A percentile compares a stretch with the other conserved stretches of the same genome.
phyloP scores from a whole-genome alignment of 306 rosid genomes.

The Sesbania bispinosa region DNA sequence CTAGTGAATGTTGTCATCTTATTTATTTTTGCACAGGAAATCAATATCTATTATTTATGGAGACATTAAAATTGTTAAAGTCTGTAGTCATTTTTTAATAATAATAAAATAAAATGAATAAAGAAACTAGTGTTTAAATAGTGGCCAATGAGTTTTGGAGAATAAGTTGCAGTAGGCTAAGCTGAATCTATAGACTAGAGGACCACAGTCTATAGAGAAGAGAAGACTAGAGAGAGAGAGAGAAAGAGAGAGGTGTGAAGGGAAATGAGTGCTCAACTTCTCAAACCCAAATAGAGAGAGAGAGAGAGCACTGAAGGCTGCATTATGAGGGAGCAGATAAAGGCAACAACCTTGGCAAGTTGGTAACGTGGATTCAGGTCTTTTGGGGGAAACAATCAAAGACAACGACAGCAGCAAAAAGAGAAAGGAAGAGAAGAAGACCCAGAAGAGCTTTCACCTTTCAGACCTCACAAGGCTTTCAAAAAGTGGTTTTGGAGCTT shows the following conservation, averaged over 20 bases:
- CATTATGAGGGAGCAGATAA: constrained; percentile 33
- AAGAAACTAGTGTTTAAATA: constrained; percentile 2
- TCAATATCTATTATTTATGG: background rate
- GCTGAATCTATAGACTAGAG: constrained; percentile 32
- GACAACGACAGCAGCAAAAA: constrained; percentile 35
- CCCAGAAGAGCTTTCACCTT: constrained; percentile 13
- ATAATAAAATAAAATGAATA: background rate
- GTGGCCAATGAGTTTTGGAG: constrained; percentile 28
- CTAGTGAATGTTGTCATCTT: too few relatives aligned
- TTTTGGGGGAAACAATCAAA: constrained; percentile 33
- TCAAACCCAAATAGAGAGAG: background rate
- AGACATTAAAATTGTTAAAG: background rate
- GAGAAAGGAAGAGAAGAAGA: background rate
- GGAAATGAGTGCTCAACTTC: background rate
- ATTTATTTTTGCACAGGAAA: too few relatives aligned
- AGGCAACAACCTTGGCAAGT: constrained; percentile 49
- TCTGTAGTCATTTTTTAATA: background rate
- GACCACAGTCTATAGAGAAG: background rate
- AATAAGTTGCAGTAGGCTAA: constrained; percentile 20
- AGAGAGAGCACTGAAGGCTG: background rate
- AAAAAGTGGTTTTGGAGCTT: constrained; percentile 28
- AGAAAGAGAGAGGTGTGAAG: background rate
- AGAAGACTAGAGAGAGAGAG: too few relatives aligned
- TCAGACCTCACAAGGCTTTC: background rate
- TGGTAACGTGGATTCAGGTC: constrained; percentile 65